Evolutionary conservation across 2,329 filamentous ascomycete species (phyloP).

Genomic region (Talaromyces pinophilus): DNA sequence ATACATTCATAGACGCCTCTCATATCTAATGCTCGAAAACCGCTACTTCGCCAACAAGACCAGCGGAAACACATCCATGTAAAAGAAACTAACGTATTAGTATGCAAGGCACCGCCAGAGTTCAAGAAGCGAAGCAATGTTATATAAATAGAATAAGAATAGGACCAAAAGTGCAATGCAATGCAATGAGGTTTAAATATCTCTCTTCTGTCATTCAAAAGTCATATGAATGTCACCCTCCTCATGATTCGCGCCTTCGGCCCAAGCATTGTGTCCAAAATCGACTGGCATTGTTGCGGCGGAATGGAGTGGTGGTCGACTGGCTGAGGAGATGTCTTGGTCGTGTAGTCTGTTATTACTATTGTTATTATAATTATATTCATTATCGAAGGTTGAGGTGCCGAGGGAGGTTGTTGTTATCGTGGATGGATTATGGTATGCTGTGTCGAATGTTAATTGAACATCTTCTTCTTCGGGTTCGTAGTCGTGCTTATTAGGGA

Average conservation of each 20-base stretch:
- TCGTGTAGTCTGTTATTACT: conserved; percentile 14
- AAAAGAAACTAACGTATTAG: background rate
- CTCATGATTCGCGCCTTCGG: conserved; percentile 64
- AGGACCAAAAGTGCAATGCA: background rate
- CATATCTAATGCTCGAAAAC: conserved; percentile 1
- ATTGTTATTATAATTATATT: conserved; percentile 15
- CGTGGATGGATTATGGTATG: conserved; percentile 50
- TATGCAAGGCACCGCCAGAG: background rate
- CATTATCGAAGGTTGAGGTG: conserved; percentile 23
- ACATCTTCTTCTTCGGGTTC: conserved; percentile 42
- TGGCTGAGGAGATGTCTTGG: conserved; percentile 20
- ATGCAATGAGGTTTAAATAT: background rate
- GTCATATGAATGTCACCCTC: conserved; percentile 73
- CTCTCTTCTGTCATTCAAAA: conserved; percentile 61
- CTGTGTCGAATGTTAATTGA: conserved; percentile 72
- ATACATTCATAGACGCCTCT: background rate
- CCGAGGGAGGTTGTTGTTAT: background rate
- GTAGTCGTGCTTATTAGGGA: background rate
- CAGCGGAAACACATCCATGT: background rate
- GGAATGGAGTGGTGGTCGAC: conserved; percentile 34
- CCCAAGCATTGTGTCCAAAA: conserved; percentile 65
- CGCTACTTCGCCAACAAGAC: background rate
- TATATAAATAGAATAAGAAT: background rate
- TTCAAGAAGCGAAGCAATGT: background rate
- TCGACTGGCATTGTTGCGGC: conserved; percentile 36